A percentile compares a stretch with the other conserved stretches of the same genome.
Conservation (phyloP, 1,284 basidiomycete genomes). For the Apiotrichum laibachii region DNA sequence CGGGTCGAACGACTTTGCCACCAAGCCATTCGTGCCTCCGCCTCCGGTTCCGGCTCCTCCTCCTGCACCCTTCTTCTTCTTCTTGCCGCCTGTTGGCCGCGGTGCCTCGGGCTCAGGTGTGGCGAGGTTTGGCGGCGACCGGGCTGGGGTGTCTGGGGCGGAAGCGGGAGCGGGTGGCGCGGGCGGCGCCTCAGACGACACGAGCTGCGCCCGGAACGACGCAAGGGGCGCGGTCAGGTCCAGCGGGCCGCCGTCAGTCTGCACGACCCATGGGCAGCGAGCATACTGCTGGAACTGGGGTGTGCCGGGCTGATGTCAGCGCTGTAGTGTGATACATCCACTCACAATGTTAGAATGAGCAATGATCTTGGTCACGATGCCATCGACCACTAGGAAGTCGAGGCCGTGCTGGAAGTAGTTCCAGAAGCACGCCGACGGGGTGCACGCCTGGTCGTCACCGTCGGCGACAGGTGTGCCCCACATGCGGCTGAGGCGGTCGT, state of each 20-base stretch:
- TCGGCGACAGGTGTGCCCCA: constrained; percentile 27
- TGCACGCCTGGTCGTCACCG: not conserved
- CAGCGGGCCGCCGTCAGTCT: constrained; percentile 22
- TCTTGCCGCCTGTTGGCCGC: not conserved
- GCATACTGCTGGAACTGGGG: constrained; percentile 83
- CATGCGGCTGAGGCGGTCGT: constrained; percentile 65
- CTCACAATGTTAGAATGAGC: constrained; percentile 80
- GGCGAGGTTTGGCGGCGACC: not conserved
- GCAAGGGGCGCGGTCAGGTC: constrained; percentile 28
- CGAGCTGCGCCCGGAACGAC: constrained; percentile 21
- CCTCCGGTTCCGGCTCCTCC: not conserved
- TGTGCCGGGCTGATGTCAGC: constrained; percentile 67
- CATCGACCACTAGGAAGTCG: constrained; percentile 73
- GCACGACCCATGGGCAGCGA: constrained; percentile 79
- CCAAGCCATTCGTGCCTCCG: not conserved
- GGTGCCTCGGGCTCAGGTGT: not conserved
- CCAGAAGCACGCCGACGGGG: constrained; percentile 67
- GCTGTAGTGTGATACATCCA: not conserved
- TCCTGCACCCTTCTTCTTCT: constrained; percentile 6
- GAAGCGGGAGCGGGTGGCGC: not conserved
- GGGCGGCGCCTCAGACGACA: not conserved
- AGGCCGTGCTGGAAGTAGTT: constrained; percentile 87
- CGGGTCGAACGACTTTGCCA: not conserved
- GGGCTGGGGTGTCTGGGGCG: not conserved
- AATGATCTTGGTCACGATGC: constrained; percentile 73